Base-by-base conservation (phyloP, 2,329 filamentous ascomycete species). In the Botryotinia globosa region DNA sequence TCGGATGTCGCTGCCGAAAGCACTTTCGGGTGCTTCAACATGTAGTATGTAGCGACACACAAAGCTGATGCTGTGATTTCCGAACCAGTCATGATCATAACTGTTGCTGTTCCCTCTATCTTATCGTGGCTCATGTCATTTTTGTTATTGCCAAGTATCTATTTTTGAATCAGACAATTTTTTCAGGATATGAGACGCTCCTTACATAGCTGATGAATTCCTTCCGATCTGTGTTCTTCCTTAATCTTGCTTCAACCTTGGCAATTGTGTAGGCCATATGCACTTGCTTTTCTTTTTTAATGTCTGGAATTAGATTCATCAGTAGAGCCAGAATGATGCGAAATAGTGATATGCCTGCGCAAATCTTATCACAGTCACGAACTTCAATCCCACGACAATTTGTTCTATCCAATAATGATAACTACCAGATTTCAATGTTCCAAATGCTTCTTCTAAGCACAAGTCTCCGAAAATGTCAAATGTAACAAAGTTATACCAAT, bases 381-480 rank as follows among this genome's bases (percentile, higher is more conserved):
- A 25, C 29, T 61, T 61, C 8, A 61, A 18, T 32, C 18, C n/a
- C 18, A 20, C 58, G n/a, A 34, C 14, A 4, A 37, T 25, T 9
- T 37, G 18, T 20, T 25, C 34, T 29, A 80, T 79, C 78, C 75
- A 81, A 9, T 74, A 77, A 58, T 78, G 22, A 20, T n/a, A 20
- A 75, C n/a, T 73, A 75, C 79, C 79, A 64, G 74, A 74, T 54
- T 80, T 73, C 14, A 82, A 73, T 69, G 45, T 25, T 51, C 20
- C 20, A 51, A 51, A 51, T 51, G 45, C 20, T 22, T 51, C 45
- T 22, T 22, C 45, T 73, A 85, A 85, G 0, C 83, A 80, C 51
- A 85, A 78, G 72, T 84, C 83, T 37, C 82, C 82, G 51, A 82
- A 79, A 39, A 83, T 78, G 74, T 82, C 82, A 83, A 82, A 10